Evolutionary conservation across 139 green algal species (phyloP), one percentile per base, ranked within the genome.

Genomic region (Auxenochlorella protothecoides): DNA sequence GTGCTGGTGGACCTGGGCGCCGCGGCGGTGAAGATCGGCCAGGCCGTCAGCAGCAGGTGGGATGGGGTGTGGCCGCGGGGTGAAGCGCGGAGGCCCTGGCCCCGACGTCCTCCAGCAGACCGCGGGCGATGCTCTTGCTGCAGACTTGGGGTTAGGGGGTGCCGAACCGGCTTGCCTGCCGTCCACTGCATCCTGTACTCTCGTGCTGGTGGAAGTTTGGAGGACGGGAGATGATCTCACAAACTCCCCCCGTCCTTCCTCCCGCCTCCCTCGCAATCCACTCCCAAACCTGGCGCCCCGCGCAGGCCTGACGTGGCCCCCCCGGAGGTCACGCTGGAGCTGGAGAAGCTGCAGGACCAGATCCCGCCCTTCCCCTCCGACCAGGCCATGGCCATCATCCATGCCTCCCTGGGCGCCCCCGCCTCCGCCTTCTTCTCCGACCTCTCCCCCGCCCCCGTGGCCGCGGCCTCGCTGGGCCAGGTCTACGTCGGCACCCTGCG

Each of bases 21-120:
- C 4, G 85, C 90, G 0, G 96, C 94, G 66, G 83, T 96, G 15
- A 97, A 97, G 78, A 93, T 97, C 62, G 91, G 89, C 0, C 92
- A 90, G 75, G 84, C 76, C 15, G 15, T 83, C 6, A 67, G 55
- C 57, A 73, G 73, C 66, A 61, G 73, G 66, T 77, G 60, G 44
- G 27, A 44, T 44, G 27, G 27, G 27, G 27, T 44, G 27, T 44
- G 27, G 27, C 27, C 27, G 27, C 27, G 27, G 27, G 27, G 27
- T 44, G 27, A 44, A 44, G 27, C 0, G 27, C 27, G 27, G 0
- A 44, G 27, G 27, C 27, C 27, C 27, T 44, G 27, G 27, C 27
- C 27, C 27, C 27, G 27, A 44, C 27, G 27, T 1, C 27, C 27
- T 44, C 27, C 27, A 44, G 27, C 27, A 44, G 27, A 44, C 27